phyloP scores from a whole-genome alignment of 257 asterid species.

The Mitragyna speciosa region DNA sequence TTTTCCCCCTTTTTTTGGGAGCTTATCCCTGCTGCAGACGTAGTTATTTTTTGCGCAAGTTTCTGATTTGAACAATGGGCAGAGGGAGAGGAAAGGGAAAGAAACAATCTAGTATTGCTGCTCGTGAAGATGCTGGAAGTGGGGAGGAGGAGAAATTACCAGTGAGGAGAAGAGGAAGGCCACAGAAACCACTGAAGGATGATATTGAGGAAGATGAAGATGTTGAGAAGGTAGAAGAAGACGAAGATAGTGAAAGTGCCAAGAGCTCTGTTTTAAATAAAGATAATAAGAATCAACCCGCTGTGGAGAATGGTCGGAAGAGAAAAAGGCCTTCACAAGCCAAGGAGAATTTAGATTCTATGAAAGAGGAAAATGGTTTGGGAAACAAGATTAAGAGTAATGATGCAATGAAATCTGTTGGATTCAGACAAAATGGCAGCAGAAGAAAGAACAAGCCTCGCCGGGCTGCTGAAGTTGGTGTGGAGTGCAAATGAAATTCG shows the following conservation, averaged over 20 bases:
- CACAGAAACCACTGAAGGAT: conserved; percentile 53
- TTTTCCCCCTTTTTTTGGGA: neutral
- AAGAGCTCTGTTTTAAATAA: conserved; percentile 33
- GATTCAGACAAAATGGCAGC: conserved; percentile 69
- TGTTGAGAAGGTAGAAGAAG: conserved; percentile 46
- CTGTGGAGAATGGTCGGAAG: conserved; percentile 53
- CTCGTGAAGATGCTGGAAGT: conserved; percentile 53
- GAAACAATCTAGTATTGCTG: conserved; percentile 41
- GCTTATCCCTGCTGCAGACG: conserved; percentile 38
- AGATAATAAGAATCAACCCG: conserved; percentile 44
- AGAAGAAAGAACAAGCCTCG: conserved; percentile 89
- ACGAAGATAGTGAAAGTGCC: conserved; percentile 44
- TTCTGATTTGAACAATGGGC: conserved; percentile 49
- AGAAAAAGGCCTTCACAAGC: conserved; percentile 57
- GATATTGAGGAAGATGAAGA: conserved; percentile 52
- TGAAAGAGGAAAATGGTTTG: conserved; percentile 47
- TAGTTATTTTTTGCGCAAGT: conserved; percentile 17
- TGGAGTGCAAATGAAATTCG: conserved; percentile 61
- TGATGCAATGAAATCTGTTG: conserved; percentile 47
- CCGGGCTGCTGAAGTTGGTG: conserved; percentile 92
- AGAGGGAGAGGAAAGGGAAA: conserved; percentile 82
- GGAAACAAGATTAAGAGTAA: conserved; percentile 36
- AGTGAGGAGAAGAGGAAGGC: conserved; percentile 74
- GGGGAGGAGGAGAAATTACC: conserved; percentile 75
- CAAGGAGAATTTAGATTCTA: conserved; percentile 49